Evolutionary conservation across 148 eudicot genomes (phyloP).

Genomic region (Persicaria tinctoria): DNA sequence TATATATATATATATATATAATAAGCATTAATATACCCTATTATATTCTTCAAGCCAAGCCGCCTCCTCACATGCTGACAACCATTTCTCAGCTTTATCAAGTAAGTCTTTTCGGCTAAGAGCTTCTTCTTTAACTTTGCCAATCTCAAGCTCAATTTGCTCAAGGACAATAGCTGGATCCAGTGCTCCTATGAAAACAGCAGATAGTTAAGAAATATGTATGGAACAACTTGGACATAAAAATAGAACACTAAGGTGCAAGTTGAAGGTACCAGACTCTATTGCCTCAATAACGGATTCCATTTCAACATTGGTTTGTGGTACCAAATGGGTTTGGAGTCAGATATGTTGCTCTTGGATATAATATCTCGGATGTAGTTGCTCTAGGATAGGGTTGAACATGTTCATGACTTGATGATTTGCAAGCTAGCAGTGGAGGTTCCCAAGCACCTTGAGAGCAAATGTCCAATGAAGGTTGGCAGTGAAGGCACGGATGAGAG

Average conservation of each 20-base stretch:
- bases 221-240: not conserved
- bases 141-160: constrained; percentile 70
- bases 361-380: too few relatives aligned
- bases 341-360: too few relatives aligned
- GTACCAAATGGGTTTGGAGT: constrained; percentile 35
- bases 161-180: constrained; percentile 75
- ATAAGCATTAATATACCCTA: constrained; percentile 32
- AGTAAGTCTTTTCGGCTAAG: constrained; percentile 84
- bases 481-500: too few relatives aligned
- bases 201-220: constrained; percentile 1
- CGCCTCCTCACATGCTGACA: constrained; percentile 91
- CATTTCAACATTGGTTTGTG: constrained; percentile 41
- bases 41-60: constrained; percentile 95
- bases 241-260: not conserved
- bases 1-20: not conserved
- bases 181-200: constrained; percentile 48
- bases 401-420: too few relatives aligned
- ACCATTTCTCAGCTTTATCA: constrained; percentile 92
- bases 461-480: too few relatives aligned
- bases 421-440: too few relatives aligned
- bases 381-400: too few relatives aligned
- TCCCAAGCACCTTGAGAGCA: too few relatives aligned
- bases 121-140: constrained; percentile 80
- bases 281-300: constrained; percentile 60
- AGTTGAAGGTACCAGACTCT: constrained; percentile 53